Percentiles rank a stretch among this genome's conserved stretches.
These are phyloP conservation scores for Termitomyces sp. DNA, from an alignment of 768 basidiomycete genomes.

Conservation along the genomic window DNA sequence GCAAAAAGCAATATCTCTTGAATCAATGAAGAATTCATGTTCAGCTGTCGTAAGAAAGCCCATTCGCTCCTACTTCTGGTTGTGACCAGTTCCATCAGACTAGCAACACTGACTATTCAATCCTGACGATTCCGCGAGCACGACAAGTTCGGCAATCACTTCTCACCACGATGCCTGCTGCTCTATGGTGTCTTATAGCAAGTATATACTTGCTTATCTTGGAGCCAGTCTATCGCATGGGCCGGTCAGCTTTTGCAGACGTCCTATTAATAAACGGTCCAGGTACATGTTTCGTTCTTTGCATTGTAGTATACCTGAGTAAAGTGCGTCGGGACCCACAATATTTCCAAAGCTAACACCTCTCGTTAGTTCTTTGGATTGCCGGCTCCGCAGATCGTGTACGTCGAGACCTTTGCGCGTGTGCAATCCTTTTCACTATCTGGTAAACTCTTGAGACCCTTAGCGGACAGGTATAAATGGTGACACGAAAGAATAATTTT, in stretches of 20 bases:
- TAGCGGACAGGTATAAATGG: constrained; percentile 68
- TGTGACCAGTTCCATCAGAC: constrained; percentile 5
- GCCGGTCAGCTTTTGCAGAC: constrained; percentile 48
- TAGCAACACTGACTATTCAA: constrained; percentile 28
- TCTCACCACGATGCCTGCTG: constrained; percentile 62
- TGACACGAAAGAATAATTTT: neutral
- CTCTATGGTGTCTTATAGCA: constrained; percentile 51
- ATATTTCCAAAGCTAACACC: constrained; percentile 9
- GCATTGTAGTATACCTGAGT: constrained; percentile 63
- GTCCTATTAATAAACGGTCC: constrained; percentile 90
- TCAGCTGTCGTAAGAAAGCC: neutral
- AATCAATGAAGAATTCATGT: constrained; percentile 27
- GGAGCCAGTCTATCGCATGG: constrained; percentile 32
- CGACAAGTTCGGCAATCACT: constrained; percentile 81
- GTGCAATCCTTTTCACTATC: constrained; percentile 78
- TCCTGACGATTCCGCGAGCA: constrained; percentile 80
- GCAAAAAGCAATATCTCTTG: constrained; percentile 63
- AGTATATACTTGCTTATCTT: constrained; percentile 62
- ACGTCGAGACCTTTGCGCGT: constrained; percentile 93
- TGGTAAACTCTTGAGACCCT: constrained; percentile 71
- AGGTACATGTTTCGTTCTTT: constrained; percentile 85
- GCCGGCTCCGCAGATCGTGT: constrained; percentile 67
- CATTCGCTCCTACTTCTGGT: neutral
- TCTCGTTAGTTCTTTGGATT: constrained; percentile 65
- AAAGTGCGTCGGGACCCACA: constrained; percentile 44